Evolutionary conservation across 768 basidiomycete genomes (phyloP), one percentile per base, ranked within the genome.

Genomic region (Clathrus columnatus): DNA sequence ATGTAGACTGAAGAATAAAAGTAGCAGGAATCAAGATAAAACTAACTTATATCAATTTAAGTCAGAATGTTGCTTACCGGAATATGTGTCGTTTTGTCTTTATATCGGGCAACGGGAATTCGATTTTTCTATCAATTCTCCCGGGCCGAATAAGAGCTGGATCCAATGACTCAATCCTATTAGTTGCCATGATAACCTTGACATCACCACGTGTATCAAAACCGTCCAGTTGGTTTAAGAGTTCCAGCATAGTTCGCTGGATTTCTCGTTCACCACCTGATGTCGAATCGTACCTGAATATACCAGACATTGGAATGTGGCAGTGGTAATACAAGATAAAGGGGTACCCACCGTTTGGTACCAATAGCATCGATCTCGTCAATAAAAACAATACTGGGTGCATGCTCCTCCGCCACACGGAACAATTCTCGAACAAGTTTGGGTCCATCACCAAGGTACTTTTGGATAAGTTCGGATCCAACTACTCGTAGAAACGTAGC

Each of bases 61-160:
- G 23, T 24, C 29, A 47, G 27, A 29, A 32, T 30, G 26, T 28
- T 42, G 63, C 75, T 52, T 60, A 87, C 87, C 84, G 80, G 85
- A 99, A 98, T 68, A 99, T 99, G 69, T 96, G 94, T 14, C 95
- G 87, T 69, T 99, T 99, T 50, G 96, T 98, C 78, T 99, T 99
- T 60, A 95, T 83, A 64, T 99, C 96, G 14, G 96, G 96, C 28
- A 98, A 72, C 16, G 93, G 94, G 75, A 95, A 96, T 68, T 96
- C 96, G 50, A 99, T 99, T 76, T 99, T 99, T 51, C 96, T 82
- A 65, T 99, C 96, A 60, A 99, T 98, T 64, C 96, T 91, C 47
- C 96, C 96, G 5, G 96, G 96, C 50, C 96, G 89, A 65, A 99
- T 96, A 58, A 99, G 83, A 17, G 96, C 96, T 53, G 96, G 96